Conservation (phyloP, 352 stramenopile species). For the Phytopythium cucurbitacearum region DNA sequence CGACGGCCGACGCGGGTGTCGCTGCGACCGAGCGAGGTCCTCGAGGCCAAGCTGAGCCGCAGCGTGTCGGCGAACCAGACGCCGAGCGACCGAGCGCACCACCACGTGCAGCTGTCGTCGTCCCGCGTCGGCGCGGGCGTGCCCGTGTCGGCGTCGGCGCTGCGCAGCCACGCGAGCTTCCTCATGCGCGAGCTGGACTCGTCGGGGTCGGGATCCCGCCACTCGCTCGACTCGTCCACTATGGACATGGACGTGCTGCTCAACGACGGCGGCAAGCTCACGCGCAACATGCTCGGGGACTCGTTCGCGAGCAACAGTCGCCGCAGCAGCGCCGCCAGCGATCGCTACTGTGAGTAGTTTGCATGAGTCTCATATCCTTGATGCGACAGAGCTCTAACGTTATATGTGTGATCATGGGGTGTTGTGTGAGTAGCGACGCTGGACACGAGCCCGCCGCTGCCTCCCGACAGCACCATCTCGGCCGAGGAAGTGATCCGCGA, state of each 20-base stretch:
- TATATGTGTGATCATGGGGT: conserved; percentile 4
- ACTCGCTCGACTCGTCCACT: conserved; percentile 22
- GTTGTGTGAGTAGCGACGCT: conserved; percentile 31
- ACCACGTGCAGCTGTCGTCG: conserved; percentile 2
- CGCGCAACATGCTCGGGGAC: conserved; percentile 44
- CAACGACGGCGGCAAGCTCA: conserved; percentile 22
- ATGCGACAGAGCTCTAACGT: not conserved
- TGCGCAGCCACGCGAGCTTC: conserved; percentile 36
- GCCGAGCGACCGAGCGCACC: not conserved
- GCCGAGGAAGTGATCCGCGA: conserved; percentile 86
- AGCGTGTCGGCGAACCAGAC: conserved; percentile 29
- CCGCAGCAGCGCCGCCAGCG: conserved; percentile 26
- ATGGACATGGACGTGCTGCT: conserved; percentile 22
- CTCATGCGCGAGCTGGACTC: conserved; percentile 54
- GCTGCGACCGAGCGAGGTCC: conserved; percentile 25
- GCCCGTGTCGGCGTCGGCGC: conserved; percentile 21
- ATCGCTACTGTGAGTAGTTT: conserved; percentile 37
- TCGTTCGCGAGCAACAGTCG: conserved; percentile 10
- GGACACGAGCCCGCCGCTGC: conserved; percentile 62
- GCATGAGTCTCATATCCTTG: not conserved
- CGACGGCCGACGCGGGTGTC: not conserved
- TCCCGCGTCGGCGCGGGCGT: conserved; percentile 20
- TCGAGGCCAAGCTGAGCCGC: conserved; percentile 28
- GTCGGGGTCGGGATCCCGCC: conserved; percentile 11
- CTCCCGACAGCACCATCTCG: conserved; percentile 77